Percentiles rank a stretch among this genome's conserved stretches.
Conservation (phyloP, 257 asterid genomes). For the Solanum acaule region DNA sequence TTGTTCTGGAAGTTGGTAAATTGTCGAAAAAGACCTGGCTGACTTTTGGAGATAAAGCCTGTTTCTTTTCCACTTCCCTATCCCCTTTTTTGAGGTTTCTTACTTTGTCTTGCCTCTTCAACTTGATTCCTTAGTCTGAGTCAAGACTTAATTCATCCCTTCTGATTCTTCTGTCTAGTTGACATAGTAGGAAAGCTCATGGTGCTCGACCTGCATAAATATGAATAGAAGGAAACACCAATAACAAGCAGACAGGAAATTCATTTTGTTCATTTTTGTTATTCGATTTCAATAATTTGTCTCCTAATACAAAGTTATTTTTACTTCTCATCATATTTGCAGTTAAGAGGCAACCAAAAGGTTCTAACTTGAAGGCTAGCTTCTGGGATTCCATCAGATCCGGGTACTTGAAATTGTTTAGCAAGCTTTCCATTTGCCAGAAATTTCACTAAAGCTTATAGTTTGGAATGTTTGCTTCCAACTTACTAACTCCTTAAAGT, state of each 20-base stretch:
- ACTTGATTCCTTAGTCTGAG: background rate
- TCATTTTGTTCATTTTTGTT: background rate
- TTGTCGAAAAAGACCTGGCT: background rate
- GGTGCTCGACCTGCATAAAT: background rate
- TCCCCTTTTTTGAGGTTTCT: background rate
- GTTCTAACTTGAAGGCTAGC: constrained; percentile 50
- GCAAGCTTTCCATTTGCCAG: background rate
- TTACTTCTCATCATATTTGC: constrained; percentile 12
- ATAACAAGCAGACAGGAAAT: background rate
- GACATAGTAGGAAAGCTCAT: background rate
- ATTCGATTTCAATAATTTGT: background rate
- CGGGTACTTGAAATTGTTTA: constrained; percentile 41
- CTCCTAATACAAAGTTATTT: background rate
- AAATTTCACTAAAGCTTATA: background rate
- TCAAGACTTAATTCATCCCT: background rate
- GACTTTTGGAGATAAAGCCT: background rate
- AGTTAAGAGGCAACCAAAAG: constrained; percentile 51
- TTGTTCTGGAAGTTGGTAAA: background rate
- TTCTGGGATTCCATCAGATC: constrained; percentile 97
- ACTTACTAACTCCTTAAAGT: background rate
- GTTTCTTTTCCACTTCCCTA: background rate
- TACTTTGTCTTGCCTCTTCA: background rate
- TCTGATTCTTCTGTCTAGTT: background rate
- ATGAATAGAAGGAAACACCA: background rate
- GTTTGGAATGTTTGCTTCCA: background rate